Evolutionary conservation across 371 early-diverging fungal genomes (phyloP).

Genomic region (Apophysomyces sp.): DNA sequence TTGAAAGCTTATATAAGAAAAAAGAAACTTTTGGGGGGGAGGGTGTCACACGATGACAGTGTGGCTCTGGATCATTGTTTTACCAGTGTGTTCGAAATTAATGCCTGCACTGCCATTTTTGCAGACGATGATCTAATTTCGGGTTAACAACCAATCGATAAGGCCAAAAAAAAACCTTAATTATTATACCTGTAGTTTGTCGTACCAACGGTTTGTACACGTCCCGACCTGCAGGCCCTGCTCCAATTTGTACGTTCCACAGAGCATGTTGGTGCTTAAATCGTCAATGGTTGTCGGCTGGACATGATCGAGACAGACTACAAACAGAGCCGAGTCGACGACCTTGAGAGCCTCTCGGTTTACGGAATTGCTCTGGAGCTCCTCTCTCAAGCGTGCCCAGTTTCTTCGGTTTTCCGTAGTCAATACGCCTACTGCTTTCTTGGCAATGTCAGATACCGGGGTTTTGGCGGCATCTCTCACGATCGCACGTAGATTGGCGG

Average conservation of each 20-base stretch:
- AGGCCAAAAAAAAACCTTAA: slow-evolving; percentile 1
- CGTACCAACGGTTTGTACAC: slow-evolving; percentile 64
- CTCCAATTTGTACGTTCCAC: slow-evolving; percentile 54
- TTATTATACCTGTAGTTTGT: slow-evolving; percentile 51
- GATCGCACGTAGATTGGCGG: slow-evolving; percentile 46
- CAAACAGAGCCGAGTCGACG: slow-evolving; percentile 77
- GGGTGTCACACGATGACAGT: background rate
- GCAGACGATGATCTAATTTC: slow-evolving; percentile 55
- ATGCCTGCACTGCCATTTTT: slow-evolving; percentile 62
- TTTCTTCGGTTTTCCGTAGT: slow-evolving; percentile 72
- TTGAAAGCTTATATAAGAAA: slow-evolving; percentile 6
- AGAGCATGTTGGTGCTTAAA: slow-evolving; percentile 55
- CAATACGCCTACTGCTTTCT: slow-evolving; percentile 61
- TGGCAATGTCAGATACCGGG: slow-evolving; percentile 40
- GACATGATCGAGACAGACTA: slow-evolving; percentile 79
- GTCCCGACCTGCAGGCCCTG: slow-evolving; percentile 57
- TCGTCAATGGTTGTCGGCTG: slow-evolving; percentile 44
- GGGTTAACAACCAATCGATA: background rate
- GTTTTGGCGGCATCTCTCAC: slow-evolving; percentile 34
- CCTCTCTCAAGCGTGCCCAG: slow-evolving; percentile 62
- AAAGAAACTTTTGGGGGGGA: background rate
- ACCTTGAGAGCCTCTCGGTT: slow-evolving; percentile 62
- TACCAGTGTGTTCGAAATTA: slow-evolving; percentile 63
- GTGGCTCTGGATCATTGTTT: slow-evolving; percentile 5
- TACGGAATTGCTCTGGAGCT: slow-evolving; percentile 34